Conservation (phyloP, 1,284 basidiomycete genomes). For the Boletus holoroseus region DNA sequence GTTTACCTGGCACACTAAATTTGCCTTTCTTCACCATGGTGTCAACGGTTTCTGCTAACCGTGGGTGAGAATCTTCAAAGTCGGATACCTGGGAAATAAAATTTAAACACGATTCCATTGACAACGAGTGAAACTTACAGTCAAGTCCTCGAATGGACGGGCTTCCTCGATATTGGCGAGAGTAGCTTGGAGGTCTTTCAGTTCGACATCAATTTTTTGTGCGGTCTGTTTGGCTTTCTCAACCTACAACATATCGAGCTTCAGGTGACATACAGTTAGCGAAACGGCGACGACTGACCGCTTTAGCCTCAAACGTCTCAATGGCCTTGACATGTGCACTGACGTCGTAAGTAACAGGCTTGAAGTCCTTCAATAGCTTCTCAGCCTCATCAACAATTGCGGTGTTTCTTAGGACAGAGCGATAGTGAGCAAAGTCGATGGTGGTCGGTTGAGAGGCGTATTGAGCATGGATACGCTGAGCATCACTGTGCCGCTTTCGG, state of each 20-base stretch:
- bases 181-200: conserved; percentile 89
- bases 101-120: background rate
- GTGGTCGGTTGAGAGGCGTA: conserved; percentile 73
- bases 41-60: conserved; percentile 89
- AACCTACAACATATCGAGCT: conserved; percentile 49
- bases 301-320: conserved; percentile 95
- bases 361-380: conserved; percentile 86
- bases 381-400: conserved; percentile 89
- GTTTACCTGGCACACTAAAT: conserved; percentile 90
- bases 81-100: conserved; percentile 65
- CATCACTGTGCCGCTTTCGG: conserved; percentile 92
- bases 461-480: conserved; percentile 70
- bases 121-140: conserved; percentile 47
- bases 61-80: conserved; percentile 88
- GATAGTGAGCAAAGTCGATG: conserved; percentile 89
- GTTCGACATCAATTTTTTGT: conserved; percentile 87
- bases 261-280: conserved; percentile 1
- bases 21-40: conserved; percentile 99
- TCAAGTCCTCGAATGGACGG: conserved; percentile 95
- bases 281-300: conserved; percentile 54
- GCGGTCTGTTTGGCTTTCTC: conserved; percentile 89
- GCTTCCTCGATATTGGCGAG: conserved; percentile 97
- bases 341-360: conserved; percentile 96
- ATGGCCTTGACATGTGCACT: conserved; percentile 90
- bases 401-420: conserved; percentile 88